Evolutionary conservation across 2,329 filamentous ascomycete species (phyloP).

Genomic region (Aspergillus texensis): DNA sequence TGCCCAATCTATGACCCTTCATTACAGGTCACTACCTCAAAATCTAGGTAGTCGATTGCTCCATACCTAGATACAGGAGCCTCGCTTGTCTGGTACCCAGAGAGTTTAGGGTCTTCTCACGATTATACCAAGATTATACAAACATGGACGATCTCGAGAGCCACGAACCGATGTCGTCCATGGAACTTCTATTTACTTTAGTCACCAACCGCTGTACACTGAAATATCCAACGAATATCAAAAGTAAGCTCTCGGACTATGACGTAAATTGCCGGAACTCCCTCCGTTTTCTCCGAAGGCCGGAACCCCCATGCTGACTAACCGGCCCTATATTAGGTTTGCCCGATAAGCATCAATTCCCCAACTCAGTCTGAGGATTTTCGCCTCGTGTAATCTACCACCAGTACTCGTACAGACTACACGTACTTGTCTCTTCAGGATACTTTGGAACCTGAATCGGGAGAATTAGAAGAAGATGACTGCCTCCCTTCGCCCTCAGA

Average conservation of each 20-base stretch:
- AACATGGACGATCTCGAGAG: neutral
- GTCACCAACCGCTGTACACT: neutral
- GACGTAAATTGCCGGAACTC: conserved; percentile 5
- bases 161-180: neutral
- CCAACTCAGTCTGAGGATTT: neutral
- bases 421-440: neutral
- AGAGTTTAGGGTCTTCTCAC: neutral
- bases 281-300: neutral
- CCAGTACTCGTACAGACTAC: neutral
- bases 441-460: neutral
- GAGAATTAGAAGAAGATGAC: conserved; percentile 12
- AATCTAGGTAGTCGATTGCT: neutral
- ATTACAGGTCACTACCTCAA: neutral
- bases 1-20: neutral
- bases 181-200: neutral
- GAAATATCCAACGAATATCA: neutral
- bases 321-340: conserved; percentile 8
- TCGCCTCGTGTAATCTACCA: neutral
- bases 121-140: neutral
- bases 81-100: neutral
- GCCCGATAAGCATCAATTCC: conserved; percentile 4
- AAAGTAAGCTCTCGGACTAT: conserved; percentile 5
- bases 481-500: conserved; percentile 15
- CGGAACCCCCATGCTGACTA: conserved; percentile 7
- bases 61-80: neutral